Conservation (phyloP, 257 asterid species). For the Nicotiana noctiflora region DNA sequence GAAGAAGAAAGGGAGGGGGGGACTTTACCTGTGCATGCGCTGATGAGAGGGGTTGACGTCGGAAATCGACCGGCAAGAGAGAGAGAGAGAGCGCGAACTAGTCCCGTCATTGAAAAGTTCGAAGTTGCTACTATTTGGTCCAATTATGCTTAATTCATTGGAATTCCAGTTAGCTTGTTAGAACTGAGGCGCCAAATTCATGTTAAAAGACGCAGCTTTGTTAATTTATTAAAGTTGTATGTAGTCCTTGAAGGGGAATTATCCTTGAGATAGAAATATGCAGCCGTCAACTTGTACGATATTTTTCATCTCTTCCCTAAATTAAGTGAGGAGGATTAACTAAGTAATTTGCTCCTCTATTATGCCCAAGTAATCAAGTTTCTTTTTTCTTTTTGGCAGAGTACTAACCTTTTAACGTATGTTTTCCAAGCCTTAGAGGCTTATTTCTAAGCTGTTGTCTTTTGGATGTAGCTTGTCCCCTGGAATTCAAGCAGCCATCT, state of each 20-base stretch:
- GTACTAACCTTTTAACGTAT: background rate
- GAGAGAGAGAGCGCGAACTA: too few species aligned
- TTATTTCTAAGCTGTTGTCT: background rate
- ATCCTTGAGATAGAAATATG: background rate
- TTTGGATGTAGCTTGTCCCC: slow-evolving; percentile 70
- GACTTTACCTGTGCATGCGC: too few species aligned
- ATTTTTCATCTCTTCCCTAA: background rate
- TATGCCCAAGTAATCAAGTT: background rate
- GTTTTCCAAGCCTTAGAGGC: background rate
- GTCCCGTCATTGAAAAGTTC: too few species aligned
- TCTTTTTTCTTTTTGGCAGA: too few species aligned
- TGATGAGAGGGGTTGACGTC: too few species aligned
- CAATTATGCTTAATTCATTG: background rate
- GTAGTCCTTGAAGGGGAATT: background rate
- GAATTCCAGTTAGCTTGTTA: background rate
- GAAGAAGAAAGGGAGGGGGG: too few species aligned
- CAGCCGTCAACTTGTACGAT: background rate
- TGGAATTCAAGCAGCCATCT: slow-evolving; percentile 65
- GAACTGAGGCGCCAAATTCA: background rate
- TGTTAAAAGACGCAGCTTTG: background rate
- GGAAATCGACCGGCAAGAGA: too few species aligned
- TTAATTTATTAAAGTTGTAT: background rate
- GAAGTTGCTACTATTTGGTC: background rate
- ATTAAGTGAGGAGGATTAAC: background rate
- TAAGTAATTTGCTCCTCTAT: background rate